A percentile compares a stretch with the other conserved stretches of the same genome.
Conservation (phyloP, 306 rosid genomes). For the Vicia sativa region DNA sequence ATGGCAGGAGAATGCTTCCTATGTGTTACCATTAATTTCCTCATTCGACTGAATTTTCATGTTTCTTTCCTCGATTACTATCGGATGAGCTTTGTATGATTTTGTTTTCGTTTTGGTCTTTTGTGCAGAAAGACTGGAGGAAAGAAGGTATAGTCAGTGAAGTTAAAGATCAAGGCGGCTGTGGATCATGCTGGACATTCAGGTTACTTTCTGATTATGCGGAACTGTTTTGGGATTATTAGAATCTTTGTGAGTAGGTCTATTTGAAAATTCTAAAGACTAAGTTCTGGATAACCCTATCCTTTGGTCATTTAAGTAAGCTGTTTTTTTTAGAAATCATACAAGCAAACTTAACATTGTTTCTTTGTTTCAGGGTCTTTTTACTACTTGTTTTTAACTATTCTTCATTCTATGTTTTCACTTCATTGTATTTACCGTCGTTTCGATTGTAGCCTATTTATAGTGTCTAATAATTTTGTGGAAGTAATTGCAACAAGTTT, state of each 20-base stretch:
- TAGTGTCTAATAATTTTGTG: background rate
- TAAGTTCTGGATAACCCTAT: background rate
- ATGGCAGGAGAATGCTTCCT: background rate
- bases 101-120: conserved; percentile 27
- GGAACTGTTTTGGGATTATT: background rate
- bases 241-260: background rate
- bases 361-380: background rate
- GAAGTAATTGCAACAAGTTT: background rate
- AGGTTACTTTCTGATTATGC: conserved; percentile 36
- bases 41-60: background rate
- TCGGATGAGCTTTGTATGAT: background rate
- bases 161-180: conserved; percentile 78
- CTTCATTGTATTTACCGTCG: background rate
- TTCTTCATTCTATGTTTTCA: background rate
- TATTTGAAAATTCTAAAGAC: background rate
- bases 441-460: background rate
- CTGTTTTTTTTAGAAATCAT: background rate
- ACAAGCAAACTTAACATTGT: background rate
- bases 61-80: background rate
- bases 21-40: background rate
- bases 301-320: background rate
- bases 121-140: conserved; percentile 93
- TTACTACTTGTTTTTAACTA: background rate
- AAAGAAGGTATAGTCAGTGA: conserved; percentile 72
- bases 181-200: conserved; percentile 63